phyloP scores from a whole-genome alignment of 331 rosid species.

The Pyracantha coccinea region DNA sequence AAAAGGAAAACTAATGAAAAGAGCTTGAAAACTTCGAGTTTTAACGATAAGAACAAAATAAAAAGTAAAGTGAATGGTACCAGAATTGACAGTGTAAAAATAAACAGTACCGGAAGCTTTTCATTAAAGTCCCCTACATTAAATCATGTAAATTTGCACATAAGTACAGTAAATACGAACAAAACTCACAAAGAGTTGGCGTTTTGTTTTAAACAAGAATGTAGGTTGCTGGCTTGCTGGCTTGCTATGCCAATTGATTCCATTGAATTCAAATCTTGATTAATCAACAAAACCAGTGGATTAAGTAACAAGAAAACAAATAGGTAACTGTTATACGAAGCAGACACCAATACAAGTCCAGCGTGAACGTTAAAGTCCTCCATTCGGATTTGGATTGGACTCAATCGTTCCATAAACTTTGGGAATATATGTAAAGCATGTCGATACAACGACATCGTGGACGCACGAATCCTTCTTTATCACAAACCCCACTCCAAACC shows the following conservation, averaged over 20 bases:
- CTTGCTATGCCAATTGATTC: not conserved
- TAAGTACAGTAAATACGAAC: too few species aligned
- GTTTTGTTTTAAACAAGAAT: not conserved
- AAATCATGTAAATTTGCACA: too few species aligned
- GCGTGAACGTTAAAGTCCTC: not conserved
- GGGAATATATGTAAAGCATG: not conserved
- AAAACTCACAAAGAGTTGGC: not conserved
- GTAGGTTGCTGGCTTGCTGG: not conserved
- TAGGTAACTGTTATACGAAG: not conserved
- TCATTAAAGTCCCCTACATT: too few species aligned
- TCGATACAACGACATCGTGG: too few species aligned
- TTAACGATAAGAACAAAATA: too few species aligned
- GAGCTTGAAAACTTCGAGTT: accelerated
- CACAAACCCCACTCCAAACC: too few species aligned
- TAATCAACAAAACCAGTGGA: too few species aligned
- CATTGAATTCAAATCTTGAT: not conserved
- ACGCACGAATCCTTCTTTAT: too few species aligned
- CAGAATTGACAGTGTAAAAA: too few species aligned
- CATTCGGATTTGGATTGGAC: not conserved
- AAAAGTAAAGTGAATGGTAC: too few species aligned
- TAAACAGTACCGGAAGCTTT: accelerated
- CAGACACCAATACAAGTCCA: not conserved
- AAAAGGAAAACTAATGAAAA: too few species aligned
- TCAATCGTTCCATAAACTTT: not conserved
- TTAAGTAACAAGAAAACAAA: too few species aligned